Percentiles rank a stretch among this genome's conserved stretches.
Conservation (phyloP, 257 asterid species). For the Salvia hispanica region DNA sequence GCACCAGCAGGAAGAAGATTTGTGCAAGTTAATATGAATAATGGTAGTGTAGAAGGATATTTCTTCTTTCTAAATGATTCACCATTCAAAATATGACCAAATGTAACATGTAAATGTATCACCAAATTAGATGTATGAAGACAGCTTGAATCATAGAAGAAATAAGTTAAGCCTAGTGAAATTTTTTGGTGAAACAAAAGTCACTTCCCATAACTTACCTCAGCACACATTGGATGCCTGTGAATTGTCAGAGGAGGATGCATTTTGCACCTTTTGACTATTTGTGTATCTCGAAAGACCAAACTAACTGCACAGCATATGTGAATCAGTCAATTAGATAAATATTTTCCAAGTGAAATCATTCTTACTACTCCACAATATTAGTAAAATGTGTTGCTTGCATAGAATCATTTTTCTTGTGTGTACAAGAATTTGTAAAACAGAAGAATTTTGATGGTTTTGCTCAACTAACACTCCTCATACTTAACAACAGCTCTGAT, state of each 20-base stretch:
- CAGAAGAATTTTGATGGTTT: too few relatives aligned
- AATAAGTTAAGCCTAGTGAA: background rate
- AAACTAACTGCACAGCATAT: background rate
- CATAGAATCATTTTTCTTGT: background rate
- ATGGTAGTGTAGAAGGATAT: background rate
- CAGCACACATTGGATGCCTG: constrained; percentile 81
- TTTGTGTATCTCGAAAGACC: constrained; percentile 21
- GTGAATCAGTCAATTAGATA: background rate
- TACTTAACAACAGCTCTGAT: too few relatives aligned
- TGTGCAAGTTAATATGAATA: background rate
- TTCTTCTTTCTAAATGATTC: background rate
- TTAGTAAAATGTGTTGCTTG: background rate
- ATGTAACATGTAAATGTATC: too few relatives aligned
- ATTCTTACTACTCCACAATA: background rate
- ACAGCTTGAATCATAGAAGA: background rate
- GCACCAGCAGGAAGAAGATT: constrained; percentile 3
- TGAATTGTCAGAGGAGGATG: constrained; percentile 80
- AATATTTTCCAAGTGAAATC: background rate
- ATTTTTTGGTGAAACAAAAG: background rate
- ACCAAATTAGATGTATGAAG: background rate
- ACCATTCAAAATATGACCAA: background rate
- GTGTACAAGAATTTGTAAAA: too few relatives aligned
- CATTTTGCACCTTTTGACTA: constrained; percentile 45
- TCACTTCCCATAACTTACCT: constrained; percentile 44
- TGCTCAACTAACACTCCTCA: too few relatives aligned